phyloP scores from a whole-genome alignment of 108 stramenopile species.

The Pseudonitzschia pungens region DNA sequence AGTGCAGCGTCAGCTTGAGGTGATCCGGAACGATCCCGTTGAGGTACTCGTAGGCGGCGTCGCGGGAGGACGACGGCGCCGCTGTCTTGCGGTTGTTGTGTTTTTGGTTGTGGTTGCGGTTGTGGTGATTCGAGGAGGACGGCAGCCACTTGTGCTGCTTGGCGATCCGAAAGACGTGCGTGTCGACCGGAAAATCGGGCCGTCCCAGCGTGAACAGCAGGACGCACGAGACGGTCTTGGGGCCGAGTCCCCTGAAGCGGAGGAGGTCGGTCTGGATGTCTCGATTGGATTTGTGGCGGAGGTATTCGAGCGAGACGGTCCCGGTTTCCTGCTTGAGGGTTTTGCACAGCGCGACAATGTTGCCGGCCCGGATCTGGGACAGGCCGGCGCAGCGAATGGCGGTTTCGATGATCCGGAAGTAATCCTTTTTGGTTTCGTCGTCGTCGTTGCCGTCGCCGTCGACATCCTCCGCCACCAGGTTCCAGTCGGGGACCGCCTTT shows the following conservation, averaged over 20 bases:
- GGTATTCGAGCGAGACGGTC: slow-evolving; percentile 60
- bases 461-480: slow-evolving; percentile 38
- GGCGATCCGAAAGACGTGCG: slow-evolving; percentile 72
- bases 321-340: slow-evolving; percentile 52
- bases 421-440: background rate
- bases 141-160: slow-evolving; percentile 61
- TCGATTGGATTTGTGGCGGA: slow-evolving; percentile 49
- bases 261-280: slow-evolving; percentile 56
- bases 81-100: too few relatives aligned
- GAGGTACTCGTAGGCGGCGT: slow-evolving; percentile 67
- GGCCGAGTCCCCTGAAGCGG: slow-evolving; percentile 78
- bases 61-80: slow-evolving; percentile 31
- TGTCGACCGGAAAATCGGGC: slow-evolving; percentile 82
- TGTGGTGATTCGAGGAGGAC: too few relatives aligned
- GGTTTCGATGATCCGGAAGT: background rate
- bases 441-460: background rate
- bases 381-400: slow-evolving; percentile 67
- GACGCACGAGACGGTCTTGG: slow-evolving; percentile 84
- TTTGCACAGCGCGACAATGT: slow-evolving; percentile 57
- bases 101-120: too few relatives aligned
- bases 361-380: slow-evolving; percentile 59
- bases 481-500: slow-evolving; percentile 59
- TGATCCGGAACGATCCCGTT: slow-evolving; percentile 55
- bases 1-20: slow-evolving; percentile 70
- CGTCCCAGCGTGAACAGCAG: slow-evolving; percentile 67